Evolutionary conservation across 1,284 basidiomycete species (phyloP), one percentile per base, ranked within the genome.

Genomic region (Ganoderma multipileum): DNA sequence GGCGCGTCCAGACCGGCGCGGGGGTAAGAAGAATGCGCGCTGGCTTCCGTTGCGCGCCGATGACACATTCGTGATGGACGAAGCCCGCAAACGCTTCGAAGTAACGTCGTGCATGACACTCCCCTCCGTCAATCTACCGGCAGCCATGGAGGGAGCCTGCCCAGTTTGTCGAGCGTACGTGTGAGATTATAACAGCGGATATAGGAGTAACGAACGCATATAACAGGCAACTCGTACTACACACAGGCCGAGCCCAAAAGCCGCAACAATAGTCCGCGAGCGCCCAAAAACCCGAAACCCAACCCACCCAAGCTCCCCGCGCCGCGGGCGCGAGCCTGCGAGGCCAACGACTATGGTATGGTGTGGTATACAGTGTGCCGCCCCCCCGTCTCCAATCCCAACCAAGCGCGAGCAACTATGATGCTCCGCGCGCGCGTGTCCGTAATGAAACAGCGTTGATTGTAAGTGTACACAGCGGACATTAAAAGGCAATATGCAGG

Each of bases 401-500:
- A 39, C 23, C 14, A 26, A 33, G 41, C 54, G 16, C 39, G n/a
- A 42, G 55, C 55, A 7, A 11, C 42, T 7, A 26, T 28, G 26
- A 39, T 36, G 42, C 63, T 64, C 55, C 12, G 50, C 36, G 36
- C 28, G 54, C 23, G 55, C 55, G n/a, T 63, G 61, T 67, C 61
- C 66, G 66, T 67, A 67, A 58, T 67, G 66, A 67, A 63, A 67
- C 66, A 67, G 59, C 38, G 50, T 59, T 62, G 66, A 67, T 67
- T 67, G 61, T 63, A 67, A 57, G 54, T 50, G 62, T 57, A 67
- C 66, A 63, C 61, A 67, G 33, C 54, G 66, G 66, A 66, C 59
- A 66, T 66, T 65, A 65, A 41, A 41, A 61, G 57, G 64, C 64
- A 61, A 65, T 60, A 59, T 39, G 64, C 64, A n/a, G 57, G 36